Conservation (phyloP, 2,329 filamentous ascomycete genomes). For the Drechslerella coelobrocha region DNA sequence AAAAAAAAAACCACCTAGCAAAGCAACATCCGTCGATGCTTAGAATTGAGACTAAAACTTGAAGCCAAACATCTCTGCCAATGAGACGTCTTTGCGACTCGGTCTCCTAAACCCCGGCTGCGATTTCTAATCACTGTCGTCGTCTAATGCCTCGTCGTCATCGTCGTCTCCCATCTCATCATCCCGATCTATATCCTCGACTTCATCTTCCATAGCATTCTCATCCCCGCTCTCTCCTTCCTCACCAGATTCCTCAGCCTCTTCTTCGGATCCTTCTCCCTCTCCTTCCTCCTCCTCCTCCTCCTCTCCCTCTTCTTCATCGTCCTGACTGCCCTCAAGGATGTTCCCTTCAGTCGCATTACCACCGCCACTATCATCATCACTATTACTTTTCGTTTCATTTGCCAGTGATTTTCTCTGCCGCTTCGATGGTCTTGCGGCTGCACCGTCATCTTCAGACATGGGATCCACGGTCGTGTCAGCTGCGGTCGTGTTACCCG, state of each 20-base stretch:
- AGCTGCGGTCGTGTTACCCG: conserved; percentile 12
- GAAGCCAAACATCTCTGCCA: no score
- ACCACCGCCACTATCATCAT: conserved; percentile 2
- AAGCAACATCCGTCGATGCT: no score
- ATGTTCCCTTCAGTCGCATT: conserved; percentile 28
- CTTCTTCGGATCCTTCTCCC: conserved; percentile 51
- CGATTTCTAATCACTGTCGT: conserved; percentile 42
- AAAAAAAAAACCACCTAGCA: no score
- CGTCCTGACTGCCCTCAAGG: conserved; percentile 41
- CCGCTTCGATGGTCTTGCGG: conserved; percentile 36
- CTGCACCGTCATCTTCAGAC: conserved; percentile 36
- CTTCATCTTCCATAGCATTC: conserved; percentile 45
- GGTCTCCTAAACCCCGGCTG: background rate
- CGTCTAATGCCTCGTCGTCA: conserved; percentile 35
- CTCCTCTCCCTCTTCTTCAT: conserved; percentile 48
- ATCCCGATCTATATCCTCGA: conserved; percentile 46
- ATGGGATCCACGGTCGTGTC: conserved; percentile 34
- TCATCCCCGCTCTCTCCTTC: conserved; percentile 35
- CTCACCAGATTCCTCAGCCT: conserved; percentile 41
- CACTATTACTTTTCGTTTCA: conserved; percentile 27
- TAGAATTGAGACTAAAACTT: no score
- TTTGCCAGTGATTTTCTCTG: conserved; percentile 39
- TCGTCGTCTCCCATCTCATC: conserved; percentile 39
- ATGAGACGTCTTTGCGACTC: background rate
- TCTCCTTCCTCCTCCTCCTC: conserved; percentile 49